Evolutionary conservation across 2,329 filamentous ascomycete genomes (phyloP), one percentile per base, ranked within the genome.

Genomic region (Chaetomiaceae sp.): DNA sequence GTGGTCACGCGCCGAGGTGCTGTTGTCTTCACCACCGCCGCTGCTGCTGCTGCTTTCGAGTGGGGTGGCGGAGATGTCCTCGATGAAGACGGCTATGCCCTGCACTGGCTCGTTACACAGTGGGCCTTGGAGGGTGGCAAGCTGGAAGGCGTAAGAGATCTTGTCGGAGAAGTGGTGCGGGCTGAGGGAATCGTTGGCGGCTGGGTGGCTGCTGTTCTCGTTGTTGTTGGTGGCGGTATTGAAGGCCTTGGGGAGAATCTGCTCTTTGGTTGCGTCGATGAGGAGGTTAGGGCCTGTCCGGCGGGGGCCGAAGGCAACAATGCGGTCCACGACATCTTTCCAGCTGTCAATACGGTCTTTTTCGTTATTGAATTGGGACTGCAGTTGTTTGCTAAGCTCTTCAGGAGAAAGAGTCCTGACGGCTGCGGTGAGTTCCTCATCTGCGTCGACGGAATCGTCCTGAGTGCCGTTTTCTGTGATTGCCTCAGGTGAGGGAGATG

Each of bases 81-180:
- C 91, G 44, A 99, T 76, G 68, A 95, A 87, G 43, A 97, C 88
- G 36, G 91, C 94, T 21, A 96, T 80, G 45, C 94, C 94, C 72
- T 96, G 92, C 43, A 96, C 84, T 0, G 94, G 92, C 67, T 99
- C 94, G 63, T 89, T 81, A 70, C 94, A 97, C 46, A 97, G 80
- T 0, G 94, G 91, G 0, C 94, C 94, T 70, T 95, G 90, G 20
- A 84, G 81, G 1, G 86, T 95, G 34, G 90, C 87, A 14, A 97
- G 85, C 68, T 99, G 94, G 77, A 99, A 99, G 43, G 89, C 91
- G 67, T 99, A 91, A 8, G 83, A 78, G 58, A 97, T 88, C 67
- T 95, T 97, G 73, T 97, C 92, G 53, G 85, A 83, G 60, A 97
- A 85, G 64, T 94, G 86, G 44, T 77, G 77, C 4, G 85, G 76